Base-by-base conservation (phyloP, 2,329 filamentous ascomycete species). In the Cercospora citrullina region DNA sequence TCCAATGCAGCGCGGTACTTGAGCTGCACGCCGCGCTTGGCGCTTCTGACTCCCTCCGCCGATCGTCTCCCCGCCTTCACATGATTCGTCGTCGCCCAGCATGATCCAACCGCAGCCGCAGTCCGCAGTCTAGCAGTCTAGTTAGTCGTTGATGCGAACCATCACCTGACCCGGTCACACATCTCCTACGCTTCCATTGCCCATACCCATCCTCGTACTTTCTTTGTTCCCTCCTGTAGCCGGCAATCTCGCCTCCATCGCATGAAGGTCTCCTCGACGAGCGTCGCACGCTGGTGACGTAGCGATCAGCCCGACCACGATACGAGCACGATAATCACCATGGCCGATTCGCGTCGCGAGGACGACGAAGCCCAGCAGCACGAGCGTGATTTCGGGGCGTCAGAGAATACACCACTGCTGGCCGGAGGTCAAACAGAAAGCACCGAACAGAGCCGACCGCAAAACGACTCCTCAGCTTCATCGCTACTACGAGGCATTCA, bases 381-480 rank as follows among this genome's bases (percentile, higher is more conserved):
- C 28, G 63, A 65, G 30, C 28, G 61, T 45, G 70, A 70, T 12
- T 59, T 66, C 5, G 66, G 67, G 10, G 53, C 68, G 30, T 68
- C 69, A 26, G 68, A 72, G 58, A 63, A 51, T 9, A 67, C 70
- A 57, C 70, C 70, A 31, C 42, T 72, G 42, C 63, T 72, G 45
- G 59, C 48, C 5, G 42, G 61, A 23, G 30, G 53, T 4, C 61
- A 65, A 33, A 59, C 60, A 31, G 62, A 68, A 60, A 61, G 66
- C 30, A 62, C 55, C 45, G 71, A 72, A 31, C 68, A 70, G 60
- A 73, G 70, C 58, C 72, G 73, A 63, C 72, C 74, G 21, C 74
- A 72, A 26, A 66, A 68, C 30, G 70, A 75, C 53, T 63, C 62
- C 42, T 73, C 72, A 5, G 73, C 73, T 16, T 57, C 63, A 60